Percentiles rank a stretch among this genome's conserved stretches.
Evolutionary conservation across 176 grass and related monocot genomes (phyloP).

Genomic region (Chloris gayana): DNA sequence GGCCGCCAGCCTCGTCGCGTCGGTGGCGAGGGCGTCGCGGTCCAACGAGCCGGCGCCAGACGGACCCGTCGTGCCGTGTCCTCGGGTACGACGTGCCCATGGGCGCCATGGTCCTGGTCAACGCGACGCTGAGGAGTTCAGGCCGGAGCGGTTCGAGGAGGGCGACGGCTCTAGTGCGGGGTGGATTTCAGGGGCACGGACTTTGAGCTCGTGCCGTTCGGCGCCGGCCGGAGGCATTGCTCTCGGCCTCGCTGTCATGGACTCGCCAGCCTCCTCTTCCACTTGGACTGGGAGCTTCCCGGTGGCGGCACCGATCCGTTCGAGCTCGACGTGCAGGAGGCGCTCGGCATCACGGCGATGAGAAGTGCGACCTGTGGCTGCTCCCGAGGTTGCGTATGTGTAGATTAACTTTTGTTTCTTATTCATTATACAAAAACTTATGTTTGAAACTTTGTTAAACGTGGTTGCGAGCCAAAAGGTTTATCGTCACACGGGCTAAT

Average conservation of each 20-base stretch:
- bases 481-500: too few relatives aligned
- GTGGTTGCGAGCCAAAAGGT: too few relatives aligned
- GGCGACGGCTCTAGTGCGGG: not conserved
- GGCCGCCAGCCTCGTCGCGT: constrained; percentile 32
- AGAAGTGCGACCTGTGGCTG: constrained; percentile 30
- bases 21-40: too few relatives aligned
- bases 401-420: too few relatives aligned
- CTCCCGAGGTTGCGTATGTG: constrained; percentile 1
- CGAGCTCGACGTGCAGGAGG: constrained; percentile 35
- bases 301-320: not conserved
- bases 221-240: constrained; percentile 27
- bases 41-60: constrained; percentile 10
- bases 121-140: constrained; percentile 47
- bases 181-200: constrained; percentile 35
- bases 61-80: not conserved
- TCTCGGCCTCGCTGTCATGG: constrained; percentile 20
- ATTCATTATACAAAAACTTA: too few relatives aligned
- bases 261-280: constrained; percentile 41
- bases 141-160: constrained; percentile 17
- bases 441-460: too few relatives aligned
- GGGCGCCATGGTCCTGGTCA: constrained; percentile 36
- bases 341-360: constrained; percentile 25
- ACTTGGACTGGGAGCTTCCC: constrained; percentile 43
- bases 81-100: constrained; percentile 23
- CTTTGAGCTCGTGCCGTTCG: constrained; percentile 51